Base-by-base conservation (phyloP, 2,329 filamentous ascomycete species). In the Fusarium keratoplasticum region DNA sequence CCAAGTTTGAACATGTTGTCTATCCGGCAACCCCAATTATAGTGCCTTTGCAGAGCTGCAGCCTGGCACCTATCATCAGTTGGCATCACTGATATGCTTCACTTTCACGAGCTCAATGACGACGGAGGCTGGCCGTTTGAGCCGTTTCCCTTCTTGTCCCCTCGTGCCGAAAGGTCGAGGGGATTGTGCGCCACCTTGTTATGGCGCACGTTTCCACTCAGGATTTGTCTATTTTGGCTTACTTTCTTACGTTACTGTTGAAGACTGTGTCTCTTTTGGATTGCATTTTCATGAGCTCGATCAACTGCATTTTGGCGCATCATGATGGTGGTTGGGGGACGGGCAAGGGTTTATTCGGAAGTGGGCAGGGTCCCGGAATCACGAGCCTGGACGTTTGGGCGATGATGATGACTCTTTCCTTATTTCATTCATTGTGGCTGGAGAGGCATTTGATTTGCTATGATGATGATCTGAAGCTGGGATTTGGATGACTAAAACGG, bases 401-500 rank as follows among this genome's bases (percentile, higher is more conserved):
- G 47, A 75, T 58, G 72, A 74, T 74, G 62, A 75, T 65, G 73
- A 74, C 40, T 36, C 25, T 33, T 74, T 74, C 44, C 44, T 62
- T 74, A 62, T 66, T 55, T 69, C 50, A 29, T 55, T 69, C 50
- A 29, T 47, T 67, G 68, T 60, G 27, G 50, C n/a, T 27, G 72
- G 50, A 61, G 20, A 61, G 52, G 63, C 31, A 61, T 54, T 67
- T 67, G 36, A 52, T 54, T 64, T 67, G 31, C 18, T 61, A 76
- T 62, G 73, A 76, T 70, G 68, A 74, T 62, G 64, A 74, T 72
- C 68, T 76, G 58, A 58, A 69, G 74, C 66, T 70, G 66, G 72
- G 67, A 29, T 64, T 75, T 67, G 66, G 66, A 66, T 60, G 66
- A 61, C 60, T 29, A 70, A 70, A 64, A 61, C 31, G 60, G 61